phyloP scores from a whole-genome alignment of 306 rosid species.

The Trichosanthes truncata region DNA sequence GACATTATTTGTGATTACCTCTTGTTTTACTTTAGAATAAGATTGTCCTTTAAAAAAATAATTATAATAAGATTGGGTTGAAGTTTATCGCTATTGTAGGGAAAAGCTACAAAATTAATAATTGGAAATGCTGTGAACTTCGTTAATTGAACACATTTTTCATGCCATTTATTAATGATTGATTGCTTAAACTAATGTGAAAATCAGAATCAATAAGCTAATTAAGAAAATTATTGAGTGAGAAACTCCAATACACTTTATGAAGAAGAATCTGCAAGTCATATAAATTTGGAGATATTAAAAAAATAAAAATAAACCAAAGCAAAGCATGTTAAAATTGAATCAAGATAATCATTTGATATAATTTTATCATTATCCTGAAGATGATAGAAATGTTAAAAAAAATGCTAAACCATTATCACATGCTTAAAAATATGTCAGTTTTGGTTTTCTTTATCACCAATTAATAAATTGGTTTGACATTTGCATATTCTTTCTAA shows the following conservation, averaged over 20 bases:
- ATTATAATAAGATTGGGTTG: no score
- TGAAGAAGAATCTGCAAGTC: background rate
- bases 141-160: background rate
- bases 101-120: background rate
- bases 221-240: background rate
- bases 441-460: no score
- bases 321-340: background rate
- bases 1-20: no score
- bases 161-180: background rate
- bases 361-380: background rate
- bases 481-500: background rate
- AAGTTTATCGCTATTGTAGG: background rate
- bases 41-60: no score
- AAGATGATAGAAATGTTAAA: background rate
- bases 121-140: background rate
- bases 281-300: background rate
- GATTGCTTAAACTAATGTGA: background rate
- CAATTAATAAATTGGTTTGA: background rate
- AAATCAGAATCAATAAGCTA: background rate
- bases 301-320: background rate
- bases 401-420: background rate
- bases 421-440: background rate
- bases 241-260: constrained; percentile 9
- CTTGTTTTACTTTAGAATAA: no score
- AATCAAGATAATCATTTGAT: background rate